Percentiles rank a stretch among this genome's conserved stretches.
Conservation (phyloP, 73 alveolate genomes). For the Effrenium voratum region DNA sequence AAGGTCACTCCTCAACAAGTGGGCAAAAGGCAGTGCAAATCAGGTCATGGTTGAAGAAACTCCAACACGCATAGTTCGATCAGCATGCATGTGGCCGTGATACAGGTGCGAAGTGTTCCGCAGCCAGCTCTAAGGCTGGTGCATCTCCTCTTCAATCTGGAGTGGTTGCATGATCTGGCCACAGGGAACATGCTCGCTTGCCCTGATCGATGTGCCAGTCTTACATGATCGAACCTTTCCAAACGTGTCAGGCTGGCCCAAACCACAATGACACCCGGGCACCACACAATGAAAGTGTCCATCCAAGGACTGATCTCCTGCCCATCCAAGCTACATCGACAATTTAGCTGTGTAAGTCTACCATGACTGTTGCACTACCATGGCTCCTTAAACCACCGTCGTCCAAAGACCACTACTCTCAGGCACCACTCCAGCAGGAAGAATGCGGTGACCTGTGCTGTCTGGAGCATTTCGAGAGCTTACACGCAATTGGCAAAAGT, state of each 20-base stretch:
- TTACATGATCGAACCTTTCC: no score
- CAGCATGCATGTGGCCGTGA: no score
- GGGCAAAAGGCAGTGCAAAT: not conserved
- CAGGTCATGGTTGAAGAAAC: not conserved
- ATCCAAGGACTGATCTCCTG: not conserved
- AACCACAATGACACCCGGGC: conserved; percentile 49
- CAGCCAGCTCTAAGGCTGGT: not conserved
- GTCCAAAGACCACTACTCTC: conserved; percentile 31
- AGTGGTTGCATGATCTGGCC: conserved; percentile 56
- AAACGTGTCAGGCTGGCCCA: conserved; percentile 30
- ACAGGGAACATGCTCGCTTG: not conserved
- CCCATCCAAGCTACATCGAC: not conserved
- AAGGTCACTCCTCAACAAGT: conserved; percentile 27
- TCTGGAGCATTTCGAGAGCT: not conserved
- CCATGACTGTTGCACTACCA: not conserved
- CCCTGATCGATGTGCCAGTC: no score
- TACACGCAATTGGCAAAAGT: no score
- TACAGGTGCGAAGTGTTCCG: no score
- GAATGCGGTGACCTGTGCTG: conserved; percentile 46
- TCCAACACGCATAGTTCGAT: no score
- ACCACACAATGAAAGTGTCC: conserved; percentile 66
- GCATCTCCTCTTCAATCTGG: conserved; percentile 4
- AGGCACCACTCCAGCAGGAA: conserved; percentile 39
- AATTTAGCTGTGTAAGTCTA: not conserved
- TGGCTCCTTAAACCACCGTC: conserved; percentile 15